Conservation (phyloP, 495 filamentous ascomycete species). For the Talaromyces thailandensis region DNA sequence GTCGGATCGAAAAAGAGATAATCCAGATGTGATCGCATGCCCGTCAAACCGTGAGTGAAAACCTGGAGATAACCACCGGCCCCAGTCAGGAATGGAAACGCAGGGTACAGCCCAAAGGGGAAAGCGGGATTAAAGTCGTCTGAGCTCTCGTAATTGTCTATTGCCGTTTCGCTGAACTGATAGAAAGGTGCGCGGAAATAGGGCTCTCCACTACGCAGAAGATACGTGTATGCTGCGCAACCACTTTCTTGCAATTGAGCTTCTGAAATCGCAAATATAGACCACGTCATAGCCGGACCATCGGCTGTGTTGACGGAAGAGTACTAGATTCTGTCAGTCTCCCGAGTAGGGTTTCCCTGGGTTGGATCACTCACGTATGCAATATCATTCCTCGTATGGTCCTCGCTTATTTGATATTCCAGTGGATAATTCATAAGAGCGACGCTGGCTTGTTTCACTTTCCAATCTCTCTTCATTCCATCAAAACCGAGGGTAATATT, state of each 20-base stretch:
- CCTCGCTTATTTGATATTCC: slow-evolving; percentile 25
- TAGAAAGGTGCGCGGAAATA: slow-evolving; percentile 48
- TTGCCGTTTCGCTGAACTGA: slow-evolving; percentile 32
- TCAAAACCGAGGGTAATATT: slow-evolving; percentile 7
- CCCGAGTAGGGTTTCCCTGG: not conserved
- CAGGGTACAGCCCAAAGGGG: slow-evolving; percentile 15
- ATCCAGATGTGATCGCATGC: slow-evolving; percentile 38
- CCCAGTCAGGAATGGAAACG: slow-evolving; percentile 52
- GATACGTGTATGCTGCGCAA: slow-evolving; percentile 48
- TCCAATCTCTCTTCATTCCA: slow-evolving; percentile 45
- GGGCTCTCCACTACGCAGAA: slow-evolving; percentile 38
- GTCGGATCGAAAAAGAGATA: slow-evolving; percentile 44
- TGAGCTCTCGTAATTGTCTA: slow-evolving; percentile 34
- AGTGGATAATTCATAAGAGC: slow-evolving; percentile 48
- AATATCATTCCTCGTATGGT: slow-evolving; percentile 27
- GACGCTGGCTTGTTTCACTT: slow-evolving; percentile 53
- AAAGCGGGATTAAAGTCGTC: not conserved
- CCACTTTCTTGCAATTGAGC: slow-evolving; percentile 44
- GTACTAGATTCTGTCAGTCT: slow-evolving; percentile 23
- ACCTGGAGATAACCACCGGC: slow-evolving; percentile 48
- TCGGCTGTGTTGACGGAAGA: slow-evolving; percentile 45
- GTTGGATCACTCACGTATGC: slow-evolving; percentile 30
- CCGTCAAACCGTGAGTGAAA: slow-evolving; percentile 44
- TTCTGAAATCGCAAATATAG: slow-evolving; percentile 44
- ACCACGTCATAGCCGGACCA: slow-evolving; percentile 56